Evolutionary conservation across 352 stramenopile genomes (phyloP), one percentile per base, ranked within the genome.

Genomic region (Globisporangium cystogenes): DNA sequence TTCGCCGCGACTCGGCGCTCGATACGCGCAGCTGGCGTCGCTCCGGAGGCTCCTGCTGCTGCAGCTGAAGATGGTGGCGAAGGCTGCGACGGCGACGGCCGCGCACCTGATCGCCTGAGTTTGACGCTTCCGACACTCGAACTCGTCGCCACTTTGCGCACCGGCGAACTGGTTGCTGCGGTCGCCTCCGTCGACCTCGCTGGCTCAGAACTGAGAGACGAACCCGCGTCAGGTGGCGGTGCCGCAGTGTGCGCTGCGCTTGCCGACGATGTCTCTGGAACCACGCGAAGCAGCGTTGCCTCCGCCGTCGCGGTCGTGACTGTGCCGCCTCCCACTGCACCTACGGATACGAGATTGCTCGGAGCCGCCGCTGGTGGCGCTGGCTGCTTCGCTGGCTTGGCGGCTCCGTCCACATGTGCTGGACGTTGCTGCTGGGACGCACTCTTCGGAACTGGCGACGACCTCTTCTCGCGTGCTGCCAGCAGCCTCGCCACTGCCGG

Each of bases 401-500:
- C 27, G 27, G 8, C 37, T 16, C 37, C 16, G 2, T 43, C 21
- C 18, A 1, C 16, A 21, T 16, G 15, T 10, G 21, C 14, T 43
- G 15, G 37, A 10, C 37, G 37, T 10, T 43, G 37, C 18, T 42
- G 37, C 16, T 43, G 37, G 1, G 15, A 23, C 3, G 15, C 15
- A 16, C 15, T 51, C 12, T 39, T 44, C n/a, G n/a, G n/a, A 27
- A 23, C 43, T 27, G 24, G 21, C 16, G 24, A 39, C 4, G 33
- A 43, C n/a, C 37, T 31, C 31, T 46, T 56, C 24, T 61, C 45
- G 7, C 58, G 58, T 18, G 37, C 33, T 2, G 44, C 29, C 20
- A 65, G 15, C 58, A 65, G 20, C 14, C 49, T 37, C 6, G 58
- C 53, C 31, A 65, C 58, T 14, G 46, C 53, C 4, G 58, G 58